A percentile compares a stretch with the other conserved stretches of the same genome.
Conservation (phyloP, 495 filamentous ascomycete species). For the Aspergillus hancockii region DNA sequence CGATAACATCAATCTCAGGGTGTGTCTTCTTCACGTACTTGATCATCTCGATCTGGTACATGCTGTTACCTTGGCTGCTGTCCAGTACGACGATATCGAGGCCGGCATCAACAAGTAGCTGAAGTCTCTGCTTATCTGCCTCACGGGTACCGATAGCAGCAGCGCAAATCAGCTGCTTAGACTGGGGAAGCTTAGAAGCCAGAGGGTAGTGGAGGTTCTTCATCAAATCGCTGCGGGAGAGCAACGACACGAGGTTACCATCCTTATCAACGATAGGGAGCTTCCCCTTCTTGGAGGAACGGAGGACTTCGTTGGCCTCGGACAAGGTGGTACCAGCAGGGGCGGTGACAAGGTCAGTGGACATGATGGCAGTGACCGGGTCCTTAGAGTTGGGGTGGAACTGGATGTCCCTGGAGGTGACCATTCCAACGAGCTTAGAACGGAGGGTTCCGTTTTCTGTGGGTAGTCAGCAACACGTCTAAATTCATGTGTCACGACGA, state of each 20-base stretch:
- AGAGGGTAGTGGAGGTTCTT: constrained; percentile 98
- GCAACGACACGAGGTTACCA: constrained; percentile 88
- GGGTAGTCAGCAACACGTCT: constrained; percentile 17
- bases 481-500: background rate
- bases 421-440: constrained; percentile 93
- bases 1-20: constrained; percentile 90
- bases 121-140: constrained; percentile 83
- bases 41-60: constrained; percentile 97
- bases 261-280: constrained; percentile 89
- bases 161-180: constrained; percentile 95
- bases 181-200: constrained; percentile 93
- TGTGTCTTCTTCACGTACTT: constrained; percentile 87
- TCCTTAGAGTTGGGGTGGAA: constrained; percentile 73
- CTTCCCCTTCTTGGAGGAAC: constrained; percentile 98
- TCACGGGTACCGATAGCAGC: constrained; percentile 94
- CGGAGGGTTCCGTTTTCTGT: constrained; percentile 88
- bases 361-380: constrained; percentile 89
- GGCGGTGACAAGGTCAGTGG: constrained; percentile 91
- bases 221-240: constrained; percentile 95
- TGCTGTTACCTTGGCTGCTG: constrained; percentile 93
- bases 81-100: constrained; percentile 95
- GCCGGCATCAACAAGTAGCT: constrained; percentile 88
- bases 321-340: constrained; percentile 77
- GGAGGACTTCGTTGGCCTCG: constrained; percentile 91
- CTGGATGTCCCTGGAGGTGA: constrained; percentile 96